Evolutionary conservation across 257 asterid species (phyloP).

Genomic region (Echites panduratus): DNA sequence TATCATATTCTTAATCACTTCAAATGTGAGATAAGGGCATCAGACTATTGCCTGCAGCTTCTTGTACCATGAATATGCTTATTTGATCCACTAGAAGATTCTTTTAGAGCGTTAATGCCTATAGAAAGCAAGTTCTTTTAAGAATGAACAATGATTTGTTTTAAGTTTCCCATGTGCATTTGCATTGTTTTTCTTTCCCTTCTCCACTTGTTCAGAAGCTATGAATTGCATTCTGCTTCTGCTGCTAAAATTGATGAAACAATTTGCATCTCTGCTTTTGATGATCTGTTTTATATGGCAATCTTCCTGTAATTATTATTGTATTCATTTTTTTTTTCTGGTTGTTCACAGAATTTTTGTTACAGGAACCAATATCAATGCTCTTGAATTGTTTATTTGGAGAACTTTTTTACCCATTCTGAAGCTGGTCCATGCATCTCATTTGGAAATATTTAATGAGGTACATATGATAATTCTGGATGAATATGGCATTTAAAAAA

Average conservation of each 20-base stretch:
- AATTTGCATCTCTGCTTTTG: neutral
- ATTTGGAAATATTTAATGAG: slow-evolving; percentile 56
- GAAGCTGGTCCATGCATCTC: slow-evolving; percentile 46
- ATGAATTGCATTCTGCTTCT: neutral
- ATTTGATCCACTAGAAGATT: neutral
- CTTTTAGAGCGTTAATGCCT: neutral
- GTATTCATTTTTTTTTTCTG: neutral
- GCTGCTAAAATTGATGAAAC: neutral
- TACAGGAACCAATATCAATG: slow-evolving; percentile 44
- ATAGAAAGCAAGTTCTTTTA: neutral
- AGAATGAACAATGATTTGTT: neutral
- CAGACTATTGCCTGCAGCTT: neutral
- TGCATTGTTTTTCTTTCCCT: neutral
- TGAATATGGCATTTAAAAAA: neutral
- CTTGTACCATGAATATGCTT: neutral
- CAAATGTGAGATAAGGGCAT: neutral
- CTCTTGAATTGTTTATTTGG: slow-evolving; percentile 52
- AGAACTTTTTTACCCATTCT: slow-evolving; percentile 55
- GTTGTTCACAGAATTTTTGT: slow-evolving; percentile 16
- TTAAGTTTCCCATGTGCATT: neutral
- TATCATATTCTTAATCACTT: neutral
- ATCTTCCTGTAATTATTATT: neutral
- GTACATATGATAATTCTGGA: slow-evolving; percentile 30
- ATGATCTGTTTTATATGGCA: neutral
- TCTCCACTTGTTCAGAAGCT: neutral